Conservation (phyloP, 129 eudicot genomes). For the Glebionis coronaria region DNA sequence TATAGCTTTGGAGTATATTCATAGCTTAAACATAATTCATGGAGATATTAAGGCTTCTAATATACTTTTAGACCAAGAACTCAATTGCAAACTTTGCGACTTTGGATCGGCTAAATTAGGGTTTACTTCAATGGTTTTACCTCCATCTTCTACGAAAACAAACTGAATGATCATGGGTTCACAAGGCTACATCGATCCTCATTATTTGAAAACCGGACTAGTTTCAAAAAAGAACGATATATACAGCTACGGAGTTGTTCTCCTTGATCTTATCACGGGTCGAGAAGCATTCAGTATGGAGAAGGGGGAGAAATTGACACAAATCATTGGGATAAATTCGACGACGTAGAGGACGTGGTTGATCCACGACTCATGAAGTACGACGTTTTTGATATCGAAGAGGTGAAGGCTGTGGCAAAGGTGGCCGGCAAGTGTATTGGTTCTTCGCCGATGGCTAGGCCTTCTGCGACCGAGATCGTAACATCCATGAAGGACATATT, state of each 20-base stretch:
- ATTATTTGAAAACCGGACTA: slow-evolving; percentile 63
- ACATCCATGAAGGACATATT: slow-evolving; percentile 29
- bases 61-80: slow-evolving; percentile 55
- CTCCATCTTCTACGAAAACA: slow-evolving; percentile 40
- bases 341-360: slow-evolving; percentile 41
- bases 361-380: slow-evolving; percentile 40
- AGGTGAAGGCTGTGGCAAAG: slow-evolving; percentile 49
- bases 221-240: slow-evolving; percentile 75
- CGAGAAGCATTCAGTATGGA: slow-evolving; percentile 43
- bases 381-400: slow-evolving; percentile 40
- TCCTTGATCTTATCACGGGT: slow-evolving; percentile 72
- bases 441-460: slow-evolving; percentile 33
- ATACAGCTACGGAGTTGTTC: slow-evolving; percentile 67
- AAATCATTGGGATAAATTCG: slow-evolving; percentile 33
- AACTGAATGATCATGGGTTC: slow-evolving; percentile 66
- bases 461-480: slow-evolving; percentile 48
- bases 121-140: slow-evolving; percentile 43
- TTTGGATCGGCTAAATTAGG: slow-evolving; percentile 72
- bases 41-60: slow-evolving; percentile 85
- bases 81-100: slow-evolving; percentile 69
- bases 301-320: slow-evolving; percentile 40
- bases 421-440: slow-evolving; percentile 51
- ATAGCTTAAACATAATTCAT: slow-evolving; percentile 60
- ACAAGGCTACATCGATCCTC: slow-evolving; percentile 87
- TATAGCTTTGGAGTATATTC: slow-evolving; percentile 60